phyloP scores from a whole-genome alignment of 2,329 filamentous ascomycete genomes.

The Dothiorella sarmentorum region DNA sequence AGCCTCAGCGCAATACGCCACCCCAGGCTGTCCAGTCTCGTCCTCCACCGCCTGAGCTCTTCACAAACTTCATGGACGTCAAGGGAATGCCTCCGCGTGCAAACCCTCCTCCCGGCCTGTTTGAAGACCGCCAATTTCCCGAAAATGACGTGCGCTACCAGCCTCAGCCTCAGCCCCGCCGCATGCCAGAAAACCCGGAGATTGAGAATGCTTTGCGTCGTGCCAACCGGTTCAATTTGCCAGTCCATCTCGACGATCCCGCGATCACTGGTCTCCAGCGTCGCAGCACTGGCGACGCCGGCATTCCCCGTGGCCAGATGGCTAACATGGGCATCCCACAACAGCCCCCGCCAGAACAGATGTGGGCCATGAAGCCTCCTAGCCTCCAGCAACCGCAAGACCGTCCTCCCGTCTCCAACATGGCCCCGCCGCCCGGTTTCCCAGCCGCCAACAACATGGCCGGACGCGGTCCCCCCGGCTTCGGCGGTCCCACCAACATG shows the following conservation, averaged over 20 bases:
- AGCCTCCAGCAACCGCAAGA: conserved; percentile 11
- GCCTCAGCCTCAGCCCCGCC: conserved; percentile 23
- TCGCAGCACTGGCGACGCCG: conserved; percentile 33
- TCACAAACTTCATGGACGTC: conserved; percentile 30
- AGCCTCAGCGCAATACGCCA: conserved; percentile 33
- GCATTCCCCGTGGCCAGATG: conserved; percentile 30
- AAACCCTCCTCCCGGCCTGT: conserved; percentile 40
- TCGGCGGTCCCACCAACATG: conserved; percentile 9
- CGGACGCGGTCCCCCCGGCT: conserved; percentile 13
- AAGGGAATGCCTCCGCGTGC: conserved; percentile 27
- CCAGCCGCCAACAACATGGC: background rate
- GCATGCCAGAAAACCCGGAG: conserved; percentile 32
- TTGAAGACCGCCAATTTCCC: conserved; percentile 29
- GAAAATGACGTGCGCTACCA: conserved; percentile 17
- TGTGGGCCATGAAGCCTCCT: conserved; percentile 17
- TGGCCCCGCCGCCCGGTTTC: conserved; percentile 15
- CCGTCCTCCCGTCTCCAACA: conserved; percentile 10
- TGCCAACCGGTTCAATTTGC: conserved; percentile 22
- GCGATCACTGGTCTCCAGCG: conserved; percentile 33
- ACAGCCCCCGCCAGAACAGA: conserved; percentile 33
- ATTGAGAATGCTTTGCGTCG: conserved; percentile 32
- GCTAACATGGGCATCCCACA: conserved; percentile 43
- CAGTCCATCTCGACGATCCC: conserved; percentile 31
- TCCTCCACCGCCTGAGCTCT: conserved; percentile 25
- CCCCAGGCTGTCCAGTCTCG: conserved; percentile 27